These are phyloP conservation scores for Heliocybe sulcata DNA, from an alignment of 1,284 basidiomycete species.

Conservation along the genomic window DNA sequence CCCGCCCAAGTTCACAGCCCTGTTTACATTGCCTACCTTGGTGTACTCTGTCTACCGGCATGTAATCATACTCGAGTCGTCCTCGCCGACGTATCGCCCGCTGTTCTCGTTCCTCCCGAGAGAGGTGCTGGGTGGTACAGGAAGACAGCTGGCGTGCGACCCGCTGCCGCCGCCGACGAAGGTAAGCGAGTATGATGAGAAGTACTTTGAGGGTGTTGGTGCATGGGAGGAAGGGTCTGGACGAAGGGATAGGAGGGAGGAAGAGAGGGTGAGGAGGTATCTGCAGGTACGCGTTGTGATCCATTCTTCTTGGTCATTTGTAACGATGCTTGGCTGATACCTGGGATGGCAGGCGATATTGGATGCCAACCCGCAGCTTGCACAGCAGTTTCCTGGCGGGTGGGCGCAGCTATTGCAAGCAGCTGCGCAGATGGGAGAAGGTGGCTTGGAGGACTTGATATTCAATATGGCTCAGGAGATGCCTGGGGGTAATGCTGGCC, in stretches of 20 bases:
- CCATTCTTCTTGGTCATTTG: conserved; percentile 8
- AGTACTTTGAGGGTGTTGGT: conserved; percentile 60
- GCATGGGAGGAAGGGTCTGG: conserved; percentile 23
- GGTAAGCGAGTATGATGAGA: conserved; percentile 54
- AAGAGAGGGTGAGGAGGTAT: conserved; percentile 47
- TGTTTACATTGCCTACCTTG: conserved; percentile 35
- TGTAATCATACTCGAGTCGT: conserved; percentile 61
- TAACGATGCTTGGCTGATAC: background rate
- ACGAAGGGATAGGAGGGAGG: conserved; percentile 41
- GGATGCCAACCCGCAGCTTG: conserved; percentile 41
- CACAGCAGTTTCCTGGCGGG: conserved; percentile 54
- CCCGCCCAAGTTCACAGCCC: conserved; percentile 27
- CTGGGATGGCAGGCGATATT: conserved; percentile 36
- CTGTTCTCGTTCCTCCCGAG: conserved; percentile 69
- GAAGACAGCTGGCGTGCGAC: conserved; percentile 66
- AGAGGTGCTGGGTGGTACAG: conserved; percentile 26
- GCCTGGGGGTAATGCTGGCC: conserved; percentile 13
- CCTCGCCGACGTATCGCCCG: conserved; percentile 31
- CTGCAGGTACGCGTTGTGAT: conserved; percentile 33
- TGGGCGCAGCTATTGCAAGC: conserved; percentile 56
- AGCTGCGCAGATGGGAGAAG: conserved; percentile 49
- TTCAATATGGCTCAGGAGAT: conserved; percentile 26
- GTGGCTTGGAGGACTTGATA: conserved; percentile 50
- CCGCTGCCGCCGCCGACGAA: conserved; percentile 67
- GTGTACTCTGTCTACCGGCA: conserved; percentile 65